Evolutionary conservation across 176 grass and related monocot genomes (phyloP).

Genomic region (Triticum monococcum): DNA sequence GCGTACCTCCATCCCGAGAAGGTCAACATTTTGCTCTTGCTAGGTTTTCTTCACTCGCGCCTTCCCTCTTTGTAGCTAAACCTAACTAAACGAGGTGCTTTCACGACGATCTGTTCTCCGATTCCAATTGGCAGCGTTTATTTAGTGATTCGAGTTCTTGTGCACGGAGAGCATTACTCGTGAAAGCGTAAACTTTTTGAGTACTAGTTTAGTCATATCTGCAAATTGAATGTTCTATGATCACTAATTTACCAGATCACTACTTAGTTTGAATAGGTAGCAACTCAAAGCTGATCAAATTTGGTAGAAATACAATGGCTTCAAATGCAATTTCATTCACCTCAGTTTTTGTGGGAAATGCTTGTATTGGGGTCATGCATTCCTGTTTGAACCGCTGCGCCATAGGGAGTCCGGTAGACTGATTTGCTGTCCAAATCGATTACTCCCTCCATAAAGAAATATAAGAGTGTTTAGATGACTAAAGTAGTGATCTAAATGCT

Average conservation of each 20-base stretch:
- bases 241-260: not conserved
- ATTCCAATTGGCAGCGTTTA: not conserved
- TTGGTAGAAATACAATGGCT: not conserved
- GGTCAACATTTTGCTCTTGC: constrained; percentile 23
- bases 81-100: not conserved
- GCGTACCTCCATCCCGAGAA: constrained; percentile 76
- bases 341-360: not conserved
- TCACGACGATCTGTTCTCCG: not conserved
- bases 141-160: no score
- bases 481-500: no score
- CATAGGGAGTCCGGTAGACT: not conserved
- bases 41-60: not conserved
- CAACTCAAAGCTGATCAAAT: not conserved
- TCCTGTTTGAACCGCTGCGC: not conserved
- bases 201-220: not conserved
- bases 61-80: not conserved
- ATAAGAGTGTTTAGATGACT: no score
- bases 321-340: not conserved
- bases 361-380: not conserved
- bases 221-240: not conserved
- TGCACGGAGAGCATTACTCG: not conserved
- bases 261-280: not conserved
- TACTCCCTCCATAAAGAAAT: not conserved
- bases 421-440: not conserved
- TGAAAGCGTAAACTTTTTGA: not conserved